These are phyloP conservation scores for Neurospora sp. DNA, from an alignment of 495 filamentous ascomycete genomes.

Conservation along the genomic window DNA sequence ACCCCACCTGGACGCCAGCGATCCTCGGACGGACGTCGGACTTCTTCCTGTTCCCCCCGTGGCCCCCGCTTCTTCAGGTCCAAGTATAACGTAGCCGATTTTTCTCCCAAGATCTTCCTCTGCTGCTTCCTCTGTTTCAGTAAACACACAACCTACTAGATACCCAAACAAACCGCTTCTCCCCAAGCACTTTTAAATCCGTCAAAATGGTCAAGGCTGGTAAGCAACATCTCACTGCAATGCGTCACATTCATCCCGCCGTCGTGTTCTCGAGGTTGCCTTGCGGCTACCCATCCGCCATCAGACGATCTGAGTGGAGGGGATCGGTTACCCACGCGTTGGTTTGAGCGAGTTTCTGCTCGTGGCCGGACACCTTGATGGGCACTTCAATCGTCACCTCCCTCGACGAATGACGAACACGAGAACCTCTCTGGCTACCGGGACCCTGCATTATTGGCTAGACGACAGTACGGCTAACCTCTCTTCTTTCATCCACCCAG, in stretches of 20 bases:
- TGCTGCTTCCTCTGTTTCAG: background rate
- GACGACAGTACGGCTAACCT: background rate
- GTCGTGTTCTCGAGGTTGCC: conserved; percentile 7
- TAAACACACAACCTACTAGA: background rate
- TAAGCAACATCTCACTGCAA: conserved; percentile 41
- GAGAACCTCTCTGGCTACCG: background rate
- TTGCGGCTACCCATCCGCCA: background rate
- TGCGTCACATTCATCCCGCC: conserved; percentile 16
- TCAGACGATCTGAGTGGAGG: conserved; percentile 1
- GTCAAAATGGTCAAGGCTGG: conserved; percentile 90
- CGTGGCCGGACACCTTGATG: conserved; percentile 20
- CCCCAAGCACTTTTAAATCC: conserved; percentile 13
- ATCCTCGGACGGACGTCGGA: conserved; percentile 14
- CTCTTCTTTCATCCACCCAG: conserved; percentile 34
- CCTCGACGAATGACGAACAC: background rate
- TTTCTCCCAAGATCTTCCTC: conserved; percentile 6
- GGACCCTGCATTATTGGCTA: conserved; percentile 7
- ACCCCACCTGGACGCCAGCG: conserved; percentile 13
- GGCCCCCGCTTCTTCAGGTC: background rate
- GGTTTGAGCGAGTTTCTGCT: conserved; percentile 15
- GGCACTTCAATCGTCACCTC: conserved; percentile 5
- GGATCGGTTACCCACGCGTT: conserved; percentile 3
- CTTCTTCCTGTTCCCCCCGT: background rate
- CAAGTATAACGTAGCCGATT: background rate
- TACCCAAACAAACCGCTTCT: background rate